Conservation (phyloP, 768 basidiomycete species). For the Jaapia argillacea region DNA sequence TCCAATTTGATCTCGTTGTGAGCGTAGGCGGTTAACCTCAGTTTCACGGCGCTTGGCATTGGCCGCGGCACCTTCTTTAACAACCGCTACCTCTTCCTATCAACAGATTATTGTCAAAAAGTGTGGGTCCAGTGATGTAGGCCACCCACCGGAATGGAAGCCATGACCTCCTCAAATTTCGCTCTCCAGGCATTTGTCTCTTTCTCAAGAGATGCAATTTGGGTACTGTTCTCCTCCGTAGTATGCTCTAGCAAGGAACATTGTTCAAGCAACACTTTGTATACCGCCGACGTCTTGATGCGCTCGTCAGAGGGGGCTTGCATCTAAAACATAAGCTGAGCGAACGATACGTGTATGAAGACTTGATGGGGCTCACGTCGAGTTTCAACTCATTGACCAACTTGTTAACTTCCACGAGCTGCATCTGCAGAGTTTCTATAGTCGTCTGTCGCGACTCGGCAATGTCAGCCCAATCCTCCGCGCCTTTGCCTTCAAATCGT, state of each 20-base stretch:
- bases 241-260: no score
- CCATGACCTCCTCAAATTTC: no score
- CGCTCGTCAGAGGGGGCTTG: no score
- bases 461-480: no score
- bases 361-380: background rate
- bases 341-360: background rate
- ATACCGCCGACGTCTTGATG: slow-evolving; percentile 9
- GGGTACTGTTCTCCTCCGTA: no score
- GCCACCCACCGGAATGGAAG: background rate
- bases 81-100: slow-evolving; percentile 25
- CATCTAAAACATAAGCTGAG: no score
- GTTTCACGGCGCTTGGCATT: slow-evolving; percentile 55
- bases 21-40: slow-evolving; percentile 60
- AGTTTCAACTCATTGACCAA: background rate
- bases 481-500: no score
- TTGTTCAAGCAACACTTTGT: no score
- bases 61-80: slow-evolving; percentile 51
- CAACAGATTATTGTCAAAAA: slow-evolving; percentile 1
- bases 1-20: slow-evolving; percentile 55
- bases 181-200: no score
- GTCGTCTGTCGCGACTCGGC: no score
- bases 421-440: slow-evolving; percentile 19
- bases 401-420: slow-evolving; percentile 28
- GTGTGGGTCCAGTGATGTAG: background rate
- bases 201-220: no score